Conservation (phyloP, 2,329 filamentous ascomycete species). For the Colletotrichum cereale region DNA sequence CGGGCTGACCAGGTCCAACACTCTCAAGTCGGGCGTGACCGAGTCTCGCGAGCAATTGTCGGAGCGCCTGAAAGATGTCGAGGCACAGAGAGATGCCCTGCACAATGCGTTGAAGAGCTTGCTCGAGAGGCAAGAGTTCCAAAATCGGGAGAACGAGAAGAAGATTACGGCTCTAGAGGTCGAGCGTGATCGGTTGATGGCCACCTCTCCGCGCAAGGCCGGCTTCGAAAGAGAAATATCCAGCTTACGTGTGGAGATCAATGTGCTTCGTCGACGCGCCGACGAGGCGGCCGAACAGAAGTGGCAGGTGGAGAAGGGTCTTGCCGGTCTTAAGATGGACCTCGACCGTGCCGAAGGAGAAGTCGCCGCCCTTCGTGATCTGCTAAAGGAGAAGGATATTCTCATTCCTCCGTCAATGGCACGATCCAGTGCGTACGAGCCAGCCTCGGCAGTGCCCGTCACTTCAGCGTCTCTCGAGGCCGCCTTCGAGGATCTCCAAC, state of each 20-base stretch:
- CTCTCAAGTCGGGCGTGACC: constrained; percentile 56
- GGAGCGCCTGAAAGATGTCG: constrained; percentile 90
- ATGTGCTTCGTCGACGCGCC: constrained; percentile 83
- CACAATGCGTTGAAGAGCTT: constrained; percentile 89
- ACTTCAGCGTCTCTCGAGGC: constrained; percentile 79
- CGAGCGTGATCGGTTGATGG: constrained; percentile 81
- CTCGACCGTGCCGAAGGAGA: constrained; percentile 95
- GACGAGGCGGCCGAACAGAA: constrained; percentile 97
- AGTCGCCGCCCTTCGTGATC: constrained; percentile 81
- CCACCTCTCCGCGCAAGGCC: constrained; percentile 76
- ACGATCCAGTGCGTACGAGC: constrained; percentile 51
- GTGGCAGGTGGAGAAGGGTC: constrained; percentile 93
- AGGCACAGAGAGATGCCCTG: constrained; percentile 92
- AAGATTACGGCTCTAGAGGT: constrained; percentile 80
- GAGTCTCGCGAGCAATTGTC: constrained; percentile 78
- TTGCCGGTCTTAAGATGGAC: constrained; percentile 93
- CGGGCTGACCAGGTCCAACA: constrained; percentile 71
- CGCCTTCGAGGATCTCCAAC: constrained; percentile 81
- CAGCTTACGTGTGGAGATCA: constrained; percentile 85
- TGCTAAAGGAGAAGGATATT: constrained; percentile 88
- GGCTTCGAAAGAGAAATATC: constrained; percentile 89
- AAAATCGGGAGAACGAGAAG: constrained; percentile 87
- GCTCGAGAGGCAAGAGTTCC: constrained; percentile 85
- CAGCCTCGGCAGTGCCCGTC: constrained; percentile 55
- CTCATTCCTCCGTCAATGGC: constrained; percentile 73